Conservation (phyloP, 176 grass and related monocot genomes). For the Triticum turgidum region DNA sequence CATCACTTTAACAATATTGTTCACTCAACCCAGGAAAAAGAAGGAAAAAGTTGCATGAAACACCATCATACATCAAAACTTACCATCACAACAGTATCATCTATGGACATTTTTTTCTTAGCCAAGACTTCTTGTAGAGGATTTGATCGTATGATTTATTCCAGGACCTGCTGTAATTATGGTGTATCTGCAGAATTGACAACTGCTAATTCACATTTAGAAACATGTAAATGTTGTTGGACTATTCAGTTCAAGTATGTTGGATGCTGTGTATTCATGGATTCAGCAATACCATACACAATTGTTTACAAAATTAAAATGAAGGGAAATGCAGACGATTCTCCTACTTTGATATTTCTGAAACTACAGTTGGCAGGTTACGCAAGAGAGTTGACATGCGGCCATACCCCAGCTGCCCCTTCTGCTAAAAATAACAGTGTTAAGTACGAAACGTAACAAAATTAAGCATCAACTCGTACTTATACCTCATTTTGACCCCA, state of each 20-base stretch:
- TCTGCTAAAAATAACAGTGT: conserved; percentile 54
- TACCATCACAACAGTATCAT: no score
- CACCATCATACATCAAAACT: no score
- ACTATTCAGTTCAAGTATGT: neutral
- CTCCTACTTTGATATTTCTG: conserved; percentile 73
- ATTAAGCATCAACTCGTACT: neutral
- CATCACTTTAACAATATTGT: no score
- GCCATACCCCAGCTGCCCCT: conserved; percentile 89
- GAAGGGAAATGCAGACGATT: neutral
- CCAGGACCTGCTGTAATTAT: conserved; percentile 61
- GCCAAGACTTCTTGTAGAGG: no score
- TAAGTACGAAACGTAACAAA: conserved; percentile 3
- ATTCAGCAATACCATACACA: neutral
- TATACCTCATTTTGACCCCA: conserved; percentile 78
- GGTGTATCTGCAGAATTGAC: conserved; percentile 54
- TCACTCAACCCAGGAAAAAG: no score
- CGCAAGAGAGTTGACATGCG: conserved; percentile 48
- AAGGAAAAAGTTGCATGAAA: no score
- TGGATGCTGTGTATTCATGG: neutral
- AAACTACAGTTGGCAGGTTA: conserved; percentile 65
- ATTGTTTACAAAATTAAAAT: neutral
- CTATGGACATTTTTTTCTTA: no score
- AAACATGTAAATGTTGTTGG: neutral
- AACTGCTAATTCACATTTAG: neutral
- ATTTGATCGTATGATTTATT: conserved; percentile 57